Conservation (phyloP, 768 basidiomycete genomes). For the Lyophyllum shimeji region DNA sequence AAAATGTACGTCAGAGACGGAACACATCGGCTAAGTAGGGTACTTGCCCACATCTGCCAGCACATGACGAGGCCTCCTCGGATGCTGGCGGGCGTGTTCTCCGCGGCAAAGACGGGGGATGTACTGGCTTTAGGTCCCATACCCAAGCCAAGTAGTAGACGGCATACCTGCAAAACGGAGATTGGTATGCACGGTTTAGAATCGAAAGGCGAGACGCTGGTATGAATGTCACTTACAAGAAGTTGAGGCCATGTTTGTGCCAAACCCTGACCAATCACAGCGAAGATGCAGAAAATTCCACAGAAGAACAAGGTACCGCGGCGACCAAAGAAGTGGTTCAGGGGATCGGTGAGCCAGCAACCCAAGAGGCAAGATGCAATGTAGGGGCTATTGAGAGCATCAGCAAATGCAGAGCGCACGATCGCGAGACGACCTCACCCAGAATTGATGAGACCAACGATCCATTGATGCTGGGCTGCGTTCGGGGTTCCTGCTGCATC, state of each 20-base stretch:
- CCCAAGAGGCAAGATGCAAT: constrained; percentile 44
- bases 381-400: constrained; percentile 37
- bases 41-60: constrained; percentile 80
- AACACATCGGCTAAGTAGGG: background rate
- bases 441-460: constrained; percentile 76
- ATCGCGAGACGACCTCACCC: constrained; percentile 33
- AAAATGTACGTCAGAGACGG: background rate
- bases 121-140: constrained; percentile 67
- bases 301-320: constrained; percentile 62
- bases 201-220: background rate
- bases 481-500: constrained; percentile 28
- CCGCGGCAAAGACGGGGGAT: constrained; percentile 65
- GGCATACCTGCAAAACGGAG: constrained; percentile 36
- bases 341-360: constrained; percentile 49
- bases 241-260: constrained; percentile 57
- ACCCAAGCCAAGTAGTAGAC: constrained; percentile 59
- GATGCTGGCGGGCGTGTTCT: constrained; percentile 78
- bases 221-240: constrained; percentile 28
- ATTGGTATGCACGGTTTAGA: no score
- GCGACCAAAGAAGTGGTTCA: constrained; percentile 64
- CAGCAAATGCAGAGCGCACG: background rate
- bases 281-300: constrained; percentile 54
- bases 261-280: constrained; percentile 47
- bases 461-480: constrained; percentile 56
- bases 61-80: constrained; percentile 91